Evolutionary conservation across 768 basidiomycete genomes (phyloP).

Genomic region (Lentinula edodes): DNA sequence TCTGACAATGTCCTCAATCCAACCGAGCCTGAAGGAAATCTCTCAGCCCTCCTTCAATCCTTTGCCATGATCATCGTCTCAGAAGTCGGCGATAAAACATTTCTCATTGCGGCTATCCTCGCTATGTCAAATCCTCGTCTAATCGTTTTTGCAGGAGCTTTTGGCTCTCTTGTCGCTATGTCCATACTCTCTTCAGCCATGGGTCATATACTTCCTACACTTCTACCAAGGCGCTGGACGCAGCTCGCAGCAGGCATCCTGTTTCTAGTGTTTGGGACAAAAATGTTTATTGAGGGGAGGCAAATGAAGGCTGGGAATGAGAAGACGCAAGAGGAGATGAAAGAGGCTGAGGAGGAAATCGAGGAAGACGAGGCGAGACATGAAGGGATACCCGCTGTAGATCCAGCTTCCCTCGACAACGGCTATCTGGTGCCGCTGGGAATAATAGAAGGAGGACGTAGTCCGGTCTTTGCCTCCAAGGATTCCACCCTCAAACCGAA

Average conservation of each 20-base stretch:
- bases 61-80: slow-evolving; percentile 91
- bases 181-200: slow-evolving; percentile 90
- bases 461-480: slow-evolving; percentile 9
- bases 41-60: slow-evolving; percentile 66
- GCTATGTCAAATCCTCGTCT: slow-evolving; percentile 90
- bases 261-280: slow-evolving; percentile 85
- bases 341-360: slow-evolving; percentile 94
- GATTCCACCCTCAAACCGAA: not conserved
- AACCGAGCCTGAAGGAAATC: slow-evolving; percentile 18
- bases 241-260: slow-evolving; percentile 71
- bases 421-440: slow-evolving; percentile 57
- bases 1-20: not conserved
- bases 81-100: slow-evolving; percentile 95
- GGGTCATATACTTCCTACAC: slow-evolving; percentile 82
- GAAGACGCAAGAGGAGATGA: slow-evolving; percentile 91
- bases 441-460: slow-evolving; percentile 68
- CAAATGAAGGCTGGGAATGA: slow-evolving; percentile 73
- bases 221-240: slow-evolving; percentile 72
- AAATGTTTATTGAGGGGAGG: slow-evolving; percentile 84
- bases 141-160: slow-evolving; percentile 84
- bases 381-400: slow-evolving; percentile 32
- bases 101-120: slow-evolving; percentile 78
- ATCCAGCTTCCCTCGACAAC: slow-evolving; percentile 3
- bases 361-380: slow-evolving; percentile 65
- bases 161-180: slow-evolving; percentile 87